These are phyloP conservation scores for Colletotrichum abscissum DNA, from an alignment of 2,329 filamentous ascomycete species.

Conservation along the genomic window DNA sequence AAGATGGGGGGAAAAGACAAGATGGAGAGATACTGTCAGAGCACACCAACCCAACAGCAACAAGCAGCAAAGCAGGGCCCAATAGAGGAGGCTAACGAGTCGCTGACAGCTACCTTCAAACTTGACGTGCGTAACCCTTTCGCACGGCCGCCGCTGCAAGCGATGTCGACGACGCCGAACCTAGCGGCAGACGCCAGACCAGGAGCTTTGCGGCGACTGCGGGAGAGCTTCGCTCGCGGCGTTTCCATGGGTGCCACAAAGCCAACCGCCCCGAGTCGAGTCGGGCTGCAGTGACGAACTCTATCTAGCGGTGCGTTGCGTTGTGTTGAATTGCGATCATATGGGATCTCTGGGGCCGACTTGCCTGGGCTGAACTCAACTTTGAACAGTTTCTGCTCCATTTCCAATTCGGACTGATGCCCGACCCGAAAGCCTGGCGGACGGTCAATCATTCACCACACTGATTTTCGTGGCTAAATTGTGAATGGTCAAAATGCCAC, in stretches of 20 bases:
- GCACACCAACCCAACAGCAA: not conserved
- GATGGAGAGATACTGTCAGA: slow-evolving; percentile 6
- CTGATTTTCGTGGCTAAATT: not conserved
- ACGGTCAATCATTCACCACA: not conserved
- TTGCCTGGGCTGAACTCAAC: slow-evolving; percentile 5
- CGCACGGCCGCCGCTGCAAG: slow-evolving; percentile 33
- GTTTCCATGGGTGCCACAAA: slow-evolving; percentile 7
- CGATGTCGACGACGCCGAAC: slow-evolving; percentile 28
- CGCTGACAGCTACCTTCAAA: slow-evolving; percentile 24
- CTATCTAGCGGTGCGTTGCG: slow-evolving; percentile 12
- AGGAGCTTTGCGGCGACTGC: slow-evolving; percentile 16
- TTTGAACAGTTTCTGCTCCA: slow-evolving; percentile 2
- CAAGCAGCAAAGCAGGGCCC: not conserved
- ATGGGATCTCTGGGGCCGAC: not conserved
- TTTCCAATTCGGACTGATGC: not conserved
- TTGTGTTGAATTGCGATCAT: slow-evolving; percentile 3
- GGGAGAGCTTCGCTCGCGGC: slow-evolving; percentile 21
- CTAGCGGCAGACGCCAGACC: slow-evolving; percentile 16
- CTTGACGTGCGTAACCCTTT: slow-evolving; percentile 24
- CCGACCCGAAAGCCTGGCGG: slow-evolving; percentile 6
- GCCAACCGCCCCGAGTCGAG: slow-evolving; percentile 2
- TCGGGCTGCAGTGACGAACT: slow-evolving; percentile 11
- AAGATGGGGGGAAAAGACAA: not conserved
- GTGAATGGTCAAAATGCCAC: not conserved
- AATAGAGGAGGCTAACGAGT: not conserved